Evolutionary conservation across 441 rosid genomes (phyloP).

Genomic region (Erodium moschatum): DNA sequence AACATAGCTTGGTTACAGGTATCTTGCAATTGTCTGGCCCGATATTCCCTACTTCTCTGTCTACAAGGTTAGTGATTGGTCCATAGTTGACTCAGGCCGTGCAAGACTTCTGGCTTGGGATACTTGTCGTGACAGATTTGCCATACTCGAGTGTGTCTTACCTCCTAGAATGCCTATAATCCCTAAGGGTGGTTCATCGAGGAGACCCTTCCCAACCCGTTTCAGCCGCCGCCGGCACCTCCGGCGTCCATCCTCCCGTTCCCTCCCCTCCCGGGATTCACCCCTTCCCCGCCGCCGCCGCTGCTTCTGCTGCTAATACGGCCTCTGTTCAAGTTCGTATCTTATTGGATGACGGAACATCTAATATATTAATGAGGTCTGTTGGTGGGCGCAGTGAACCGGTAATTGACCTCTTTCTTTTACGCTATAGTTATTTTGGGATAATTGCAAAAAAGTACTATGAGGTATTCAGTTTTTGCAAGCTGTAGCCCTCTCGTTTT

Average conservation of each 20-base stretch:
- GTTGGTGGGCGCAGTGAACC: slow-evolving; percentile 89
- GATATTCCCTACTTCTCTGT: slow-evolving; percentile 88
- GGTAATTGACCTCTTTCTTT: slow-evolving; percentile 36
- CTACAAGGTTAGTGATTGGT: slow-evolving; percentile 94
- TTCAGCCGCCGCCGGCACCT: slow-evolving; percentile 20
- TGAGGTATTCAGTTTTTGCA: no score
- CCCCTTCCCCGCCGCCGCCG: slow-evolving; percentile 49
- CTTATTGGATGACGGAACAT: slow-evolving; percentile 96
- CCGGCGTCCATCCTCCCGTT: slow-evolving; percentile 42
- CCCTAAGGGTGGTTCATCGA: slow-evolving; percentile 83
- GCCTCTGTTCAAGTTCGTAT: slow-evolving; percentile 98
- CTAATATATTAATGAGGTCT: slow-evolving; percentile 90
- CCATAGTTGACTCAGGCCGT: slow-evolving; percentile 91
- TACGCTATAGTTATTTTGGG: background rate
- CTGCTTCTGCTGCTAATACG: slow-evolving; percentile 86
- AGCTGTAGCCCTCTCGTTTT: no score
- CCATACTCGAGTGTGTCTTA: slow-evolving; percentile 75
- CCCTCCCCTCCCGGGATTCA: slow-evolving; percentile 17
- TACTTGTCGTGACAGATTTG: slow-evolving; percentile 84
- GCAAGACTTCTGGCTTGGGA: slow-evolving; percentile 98
- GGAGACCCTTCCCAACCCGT: slow-evolving; percentile 33
- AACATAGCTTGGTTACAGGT: slow-evolving; percentile 47
- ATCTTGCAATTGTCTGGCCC: slow-evolving; percentile 93
- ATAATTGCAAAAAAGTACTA: no score
- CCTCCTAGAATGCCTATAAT: slow-evolving; percentile 78